Base-by-base conservation (phyloP, 2,329 filamentous ascomycete species). In the Fusarium bactridioides region DNA sequence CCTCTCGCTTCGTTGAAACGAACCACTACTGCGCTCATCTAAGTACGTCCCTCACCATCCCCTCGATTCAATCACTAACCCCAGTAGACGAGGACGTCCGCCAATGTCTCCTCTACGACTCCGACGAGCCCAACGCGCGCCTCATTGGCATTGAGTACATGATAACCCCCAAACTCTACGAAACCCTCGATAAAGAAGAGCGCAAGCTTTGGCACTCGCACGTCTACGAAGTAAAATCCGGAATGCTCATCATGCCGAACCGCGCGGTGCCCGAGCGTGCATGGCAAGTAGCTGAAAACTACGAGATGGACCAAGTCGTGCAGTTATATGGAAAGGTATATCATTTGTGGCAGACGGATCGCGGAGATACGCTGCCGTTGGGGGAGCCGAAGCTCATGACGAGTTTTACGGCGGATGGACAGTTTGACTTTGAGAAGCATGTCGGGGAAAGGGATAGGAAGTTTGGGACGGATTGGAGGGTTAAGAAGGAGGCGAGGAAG, bases 101-200 rank as follows among this genome's bases (percentile, higher is more conserved):
- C 8, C 94, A 97, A 84, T 97, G 94, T 80, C 88, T 97, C 35
- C 88, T 97, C 69, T 97, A 96, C 83, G 94, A 97, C 81, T 88
- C 89, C 0, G 86, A 91, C 0, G 84, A 86, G 2, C 85, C 88
- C 12, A 87, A 89, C 31, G 93, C 93, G 0, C 88, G 92, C 1
- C 87, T 97, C 23, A 93, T 97, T 69, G 94, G 94, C 13, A 87
- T 97, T 75, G 94, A 97, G 80, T 97, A 97, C 84, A 95, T 96
- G 93, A 90, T 97, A 76, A 91, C 91, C 0, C 88, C 90, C 0
- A 83, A 85, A 7, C 83, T 96, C 1, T 97, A 91, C 83, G 85
- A 88, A 41, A 89, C 87, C 0, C 88, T 97, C 0, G 86, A 89
- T 3, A 50, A 81, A 0, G 87, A 91, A 25, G 94, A 97, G 82